phyloP scores from a whole-genome alignment of 2,329 filamentous ascomycete genomes.

The Clonostachys solani region DNA sequence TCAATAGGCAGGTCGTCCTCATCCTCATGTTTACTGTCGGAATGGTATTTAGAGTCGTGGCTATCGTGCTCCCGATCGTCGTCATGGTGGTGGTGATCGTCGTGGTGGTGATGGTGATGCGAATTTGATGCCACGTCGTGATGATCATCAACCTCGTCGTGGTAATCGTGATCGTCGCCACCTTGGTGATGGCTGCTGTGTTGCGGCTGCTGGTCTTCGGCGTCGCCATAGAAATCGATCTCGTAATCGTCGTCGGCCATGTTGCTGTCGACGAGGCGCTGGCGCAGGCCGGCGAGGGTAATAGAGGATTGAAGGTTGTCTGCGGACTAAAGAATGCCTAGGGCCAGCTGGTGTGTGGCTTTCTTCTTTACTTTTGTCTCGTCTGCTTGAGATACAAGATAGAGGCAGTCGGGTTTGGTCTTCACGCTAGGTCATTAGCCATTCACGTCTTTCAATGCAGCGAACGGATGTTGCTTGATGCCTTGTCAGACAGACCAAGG shows the following conservation, averaged over 20 bases:
- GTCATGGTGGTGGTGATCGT: constrained; percentile 32
- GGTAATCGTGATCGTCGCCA: constrained; percentile 15
- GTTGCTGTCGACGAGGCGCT: constrained; percentile 10
- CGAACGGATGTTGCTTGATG: no score
- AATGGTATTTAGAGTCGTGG: constrained; percentile 51
- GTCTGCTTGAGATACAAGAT: constrained; percentile 1
- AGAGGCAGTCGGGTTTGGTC: no score
- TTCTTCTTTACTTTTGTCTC: constrained; percentile 2
- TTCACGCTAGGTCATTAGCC: no score
- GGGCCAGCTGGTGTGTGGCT: background rate
- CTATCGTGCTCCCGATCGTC: constrained; percentile 15
- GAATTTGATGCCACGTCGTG: constrained; percentile 11
- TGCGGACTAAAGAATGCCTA: background rate
- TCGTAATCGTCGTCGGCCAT: constrained; percentile 72
- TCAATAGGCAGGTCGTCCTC: constrained; percentile 39
- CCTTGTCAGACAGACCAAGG: no score
- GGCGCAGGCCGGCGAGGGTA: background rate
- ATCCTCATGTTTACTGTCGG: constrained; percentile 35
- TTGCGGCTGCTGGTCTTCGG: constrained; percentile 23
- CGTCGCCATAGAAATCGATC: constrained; percentile 62
- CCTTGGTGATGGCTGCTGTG: constrained; percentile 9
- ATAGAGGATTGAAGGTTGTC: background rate
- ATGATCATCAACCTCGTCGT: constrained; percentile 33
- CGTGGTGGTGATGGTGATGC: constrained; percentile 24
- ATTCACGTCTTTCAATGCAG: no score